phyloP scores from a whole-genome alignment of 2,329 filamentous ascomycete genomes.

The Ceratocystis alfenasii region DNA sequence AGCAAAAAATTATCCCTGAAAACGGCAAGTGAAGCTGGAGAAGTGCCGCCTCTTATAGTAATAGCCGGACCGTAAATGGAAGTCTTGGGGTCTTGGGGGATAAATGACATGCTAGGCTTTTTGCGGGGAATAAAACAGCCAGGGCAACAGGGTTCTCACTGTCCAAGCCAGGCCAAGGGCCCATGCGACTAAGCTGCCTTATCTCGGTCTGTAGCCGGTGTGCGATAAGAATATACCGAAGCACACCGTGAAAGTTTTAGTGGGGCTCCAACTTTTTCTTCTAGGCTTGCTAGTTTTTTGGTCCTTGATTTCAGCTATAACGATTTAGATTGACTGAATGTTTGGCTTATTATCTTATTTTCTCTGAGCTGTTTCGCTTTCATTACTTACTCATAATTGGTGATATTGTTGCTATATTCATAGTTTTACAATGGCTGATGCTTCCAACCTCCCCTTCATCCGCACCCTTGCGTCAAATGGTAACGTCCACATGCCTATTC shows the following conservation, averaged over 20 bases:
- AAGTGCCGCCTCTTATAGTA: not conserved
- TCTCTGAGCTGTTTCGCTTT: not conserved
- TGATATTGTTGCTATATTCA: not conserved
- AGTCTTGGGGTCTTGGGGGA: not conserved
- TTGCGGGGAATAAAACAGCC: conserved; percentile 23
- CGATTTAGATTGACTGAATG: not conserved
- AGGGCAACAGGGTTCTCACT: conserved; percentile 10
- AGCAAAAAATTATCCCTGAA: not conserved
- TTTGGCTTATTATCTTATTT: not conserved
- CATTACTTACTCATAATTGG: not conserved
- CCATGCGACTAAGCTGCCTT: not conserved
- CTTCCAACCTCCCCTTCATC: conserved; percentile 57
- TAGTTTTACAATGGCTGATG: conserved; percentile 30
- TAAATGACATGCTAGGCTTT: not conserved
- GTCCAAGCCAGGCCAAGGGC: too few species aligned
- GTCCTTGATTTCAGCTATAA: not conserved
- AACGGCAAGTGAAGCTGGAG: not conserved
- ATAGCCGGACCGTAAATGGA: conserved; percentile 1
- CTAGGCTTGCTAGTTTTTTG: not conserved
- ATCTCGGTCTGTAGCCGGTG: conserved; percentile 17
- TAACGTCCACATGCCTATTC: conserved; percentile 30
- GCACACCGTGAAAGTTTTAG: conserved; percentile 21
- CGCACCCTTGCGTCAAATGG: conserved; percentile 75
- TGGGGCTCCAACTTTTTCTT: conserved; percentile 21
- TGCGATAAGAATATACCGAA: conserved; percentile 21